Evolutionary conservation across 78 protist species (phyloP), one percentile per base, ranked within the genome.

Genomic region (Trichosphaerium sp.): DNA sequence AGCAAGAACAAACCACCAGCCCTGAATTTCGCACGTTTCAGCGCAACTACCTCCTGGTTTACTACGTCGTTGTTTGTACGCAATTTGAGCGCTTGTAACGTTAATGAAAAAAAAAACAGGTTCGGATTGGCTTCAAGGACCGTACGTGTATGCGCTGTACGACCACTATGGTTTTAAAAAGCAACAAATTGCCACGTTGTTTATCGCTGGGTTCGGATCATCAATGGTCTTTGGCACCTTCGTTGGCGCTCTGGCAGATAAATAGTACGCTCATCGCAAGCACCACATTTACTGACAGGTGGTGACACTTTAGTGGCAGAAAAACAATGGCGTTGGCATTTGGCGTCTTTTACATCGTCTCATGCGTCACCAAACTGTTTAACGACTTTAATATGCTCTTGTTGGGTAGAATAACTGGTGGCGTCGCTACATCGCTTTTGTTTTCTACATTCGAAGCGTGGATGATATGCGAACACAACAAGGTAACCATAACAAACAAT

Each of bases 41-140:
- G 72, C 35, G 35, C 21, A 7, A 2, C 18, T 82, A 61, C 34
- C 65, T 82, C 5, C 0, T 29, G 39, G 62, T 69, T 18, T 82
- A 63, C 68, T 48, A 44, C 34, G 3, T 74, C 25, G 4, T 43
- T 15, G 65, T 51, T 6, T 56, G 61, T 40, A 4, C 61, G 23
- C 31, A 6, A 31, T 58, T n/a, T 12, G 64, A 23, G 42, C 6
- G 28, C 38, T 23, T 18, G 15, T 4, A 4, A 21, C 42, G 41
- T 14, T n/a, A n/a, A n/a, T n/a, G n/a, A 39, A 0, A 3, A n/a
- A n/a, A n/a, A n/a, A 11, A 7, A 74, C 43, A 82, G 74, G 67
- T 26, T 83, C 89, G 15, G 95, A 90, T 78, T 90, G 95, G 95
- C 66, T 91, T 63, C 92, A 91, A n/a, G 98, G 98, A 0, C 94